Evolutionary conservation across 371 early-diverging fungal species (phyloP), one percentile per base, ranked within the genome.

Genomic region (Apophysomyces trapeziformis): DNA sequence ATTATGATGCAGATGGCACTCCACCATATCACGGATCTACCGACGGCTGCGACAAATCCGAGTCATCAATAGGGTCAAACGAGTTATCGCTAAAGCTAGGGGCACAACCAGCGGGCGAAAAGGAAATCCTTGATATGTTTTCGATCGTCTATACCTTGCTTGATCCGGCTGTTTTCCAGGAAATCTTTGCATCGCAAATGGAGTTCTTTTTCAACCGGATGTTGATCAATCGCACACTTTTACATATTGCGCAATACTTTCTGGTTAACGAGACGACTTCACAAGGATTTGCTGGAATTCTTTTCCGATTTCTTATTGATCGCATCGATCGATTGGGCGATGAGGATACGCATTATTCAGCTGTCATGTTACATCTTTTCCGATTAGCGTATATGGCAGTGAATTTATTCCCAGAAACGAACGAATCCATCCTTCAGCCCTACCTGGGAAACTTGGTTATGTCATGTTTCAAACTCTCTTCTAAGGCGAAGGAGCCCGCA

Each of bases 371-470:
- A 59, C 87, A 96, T 35, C 79, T 97, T 26, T 98, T 97, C 86
- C 94, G 96, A 70, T 78, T 97, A 8, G 88, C 95, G 0, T 99
- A 98, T 70, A 90, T 96, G 92, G 93, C 99, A 12, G 90, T 99
- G 26, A 93, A 94, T 18, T 72, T 92, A 32, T 97, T 95, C 72
- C 99, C 99, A 0, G 94, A 95, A 38, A 79, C 89, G 14, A 97
- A 96, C 79, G 99, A 99, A 71, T 73, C 76, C 2, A 92, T 97
- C 12, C 81, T 98, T 32, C 93, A 94, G 59, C 96, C 96, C 7
- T 95, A 98, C 67, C 80, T 98, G 5, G 90, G 89, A 50, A 88
- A 87, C 39, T 89, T 99, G 56, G 97, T 99, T 65, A 90, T 90
- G 81, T 87, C 91, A 36, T 95, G 92, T 50, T 88, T 99, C 76